Base-by-base conservation (phyloP, 2,329 filamentous ascomycete species). In the Cephalotrichum gorgonifer region DNA sequence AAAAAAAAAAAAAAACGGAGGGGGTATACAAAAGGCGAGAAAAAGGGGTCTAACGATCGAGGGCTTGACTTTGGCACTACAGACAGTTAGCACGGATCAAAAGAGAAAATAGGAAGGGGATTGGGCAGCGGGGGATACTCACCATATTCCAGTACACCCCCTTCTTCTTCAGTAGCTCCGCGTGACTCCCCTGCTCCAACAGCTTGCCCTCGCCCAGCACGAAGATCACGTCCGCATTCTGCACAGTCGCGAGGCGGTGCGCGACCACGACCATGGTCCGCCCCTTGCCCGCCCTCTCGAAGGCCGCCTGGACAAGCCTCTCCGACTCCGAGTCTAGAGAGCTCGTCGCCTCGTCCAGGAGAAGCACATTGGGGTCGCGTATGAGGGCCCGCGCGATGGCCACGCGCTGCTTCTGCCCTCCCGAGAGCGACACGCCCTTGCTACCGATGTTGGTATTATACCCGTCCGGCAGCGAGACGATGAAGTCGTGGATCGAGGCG, bases 171-270 rank as follows among this genome's bases (percentile, higher is more conserved):
- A 79, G 52, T 51, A 80, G 55, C 56, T 79, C 76, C 2, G 51
- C 51, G 52, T 80, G 76, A 17, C 58, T 77, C 11, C 76, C 76
- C 58, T 72, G 65, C 60, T 79, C 76, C 11, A 79, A 58, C 41
- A 79, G 66, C 54, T 70, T 75, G 23, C 83, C 79, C 52, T 81
- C 74, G 11, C 85, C 84, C 44, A 93, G 78, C 0, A 91, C 85
- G 56, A 86, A 88, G 39, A 90, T 90, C n/a, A 82, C 69, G 61
- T 91, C 82, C 1, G 86, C 85, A 55, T 89, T 84, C 62, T 86
- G 85, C 20, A 90, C 81, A 12, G 85, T 91, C 0, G 83, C 83
- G 44, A 91, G 69, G 14, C 86, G 73, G 61, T 91, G 87, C 1
- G 87, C 87, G 11, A 93, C 85, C 3, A 85, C 85, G 3, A 93